These are phyloP conservation scores for Apiotrichum siamense DNA, from an alignment of 1,284 basidiomycete genomes.

Conservation along the genomic window DNA sequence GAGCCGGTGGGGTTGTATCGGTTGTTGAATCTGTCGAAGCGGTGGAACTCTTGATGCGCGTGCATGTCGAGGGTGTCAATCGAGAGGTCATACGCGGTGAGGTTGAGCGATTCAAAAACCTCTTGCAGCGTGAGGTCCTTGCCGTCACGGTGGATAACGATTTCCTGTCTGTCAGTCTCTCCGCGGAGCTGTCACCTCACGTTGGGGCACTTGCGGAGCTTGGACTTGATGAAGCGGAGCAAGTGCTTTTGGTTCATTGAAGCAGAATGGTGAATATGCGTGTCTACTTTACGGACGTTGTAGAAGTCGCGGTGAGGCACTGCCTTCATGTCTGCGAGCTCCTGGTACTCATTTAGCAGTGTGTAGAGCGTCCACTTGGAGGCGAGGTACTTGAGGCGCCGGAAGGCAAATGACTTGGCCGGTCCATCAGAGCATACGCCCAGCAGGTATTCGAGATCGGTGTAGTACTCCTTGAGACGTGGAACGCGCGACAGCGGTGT, in stretches of 20 bases:
- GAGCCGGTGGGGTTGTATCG: conserved; percentile 60
- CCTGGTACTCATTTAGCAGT: conserved; percentile 88
- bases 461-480: conserved; percentile 85
- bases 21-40: conserved; percentile 90
- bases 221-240: conserved; percentile 97
- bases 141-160: conserved; percentile 92
- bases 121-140: conserved; percentile 81
- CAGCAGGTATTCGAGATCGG: conserved; percentile 88
- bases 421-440: conserved; percentile 86
- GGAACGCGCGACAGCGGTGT: conserved; percentile 71
- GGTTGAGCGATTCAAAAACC: conserved; percentile 90
- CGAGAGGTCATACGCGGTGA: conserved; percentile 95
- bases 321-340: conserved; percentile 92
- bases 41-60: conserved; percentile 90
- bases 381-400: conserved; percentile 85
- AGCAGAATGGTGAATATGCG: conserved; percentile 96
- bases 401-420: conserved; percentile 91
- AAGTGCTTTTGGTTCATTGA: conserved; percentile 99
- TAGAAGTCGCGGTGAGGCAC: conserved; percentile 77
- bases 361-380: conserved; percentile 94
- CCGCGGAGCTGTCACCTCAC: conserved; percentile 21
- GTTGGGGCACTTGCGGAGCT: conserved; percentile 57
- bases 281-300: conserved; percentile 96
- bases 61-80: conserved; percentile 99
- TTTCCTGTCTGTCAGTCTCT: conserved; percentile 58